Evolutionary conservation across 2,329 filamentous ascomycete species (phyloP).

Genomic region (Pestalotiopsis sp.): DNA sequence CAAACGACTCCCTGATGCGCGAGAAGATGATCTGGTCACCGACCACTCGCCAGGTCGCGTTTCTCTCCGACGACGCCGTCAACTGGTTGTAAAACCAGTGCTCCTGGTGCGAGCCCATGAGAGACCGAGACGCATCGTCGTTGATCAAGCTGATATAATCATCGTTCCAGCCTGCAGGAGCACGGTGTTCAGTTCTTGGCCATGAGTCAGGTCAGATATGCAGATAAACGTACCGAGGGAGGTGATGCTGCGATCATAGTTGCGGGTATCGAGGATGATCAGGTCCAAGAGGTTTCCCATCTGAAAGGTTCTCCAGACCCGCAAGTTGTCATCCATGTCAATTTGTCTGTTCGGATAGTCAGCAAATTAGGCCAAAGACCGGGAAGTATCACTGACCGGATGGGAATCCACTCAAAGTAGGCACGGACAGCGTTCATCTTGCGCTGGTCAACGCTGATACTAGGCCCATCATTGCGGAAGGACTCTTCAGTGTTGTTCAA

Average conservation of each 20-base stretch:
- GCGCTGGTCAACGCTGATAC: conserved; percentile 69
- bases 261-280: conserved; percentile 69
- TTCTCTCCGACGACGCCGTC: conserved; percentile 60
- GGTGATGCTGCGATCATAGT: conserved; percentile 70
- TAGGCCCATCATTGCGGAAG: conserved; percentile 56
- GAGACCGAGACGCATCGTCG: conserved; percentile 66
- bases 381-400: conserved; percentile 37
- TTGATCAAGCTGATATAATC: conserved; percentile 63
- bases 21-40: conserved; percentile 74
- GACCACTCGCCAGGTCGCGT: conserved; percentile 70
- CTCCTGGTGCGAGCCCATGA: conserved; percentile 76
- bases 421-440: conserved; percentile 75
- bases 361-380: background rate
- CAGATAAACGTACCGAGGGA: conserved; percentile 28
- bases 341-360: conserved; percentile 47
- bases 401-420: conserved; percentile 69
- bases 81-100: conserved; percentile 72
- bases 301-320: conserved; percentile 68
- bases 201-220: background rate
- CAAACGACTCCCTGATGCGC: conserved; percentile 7
- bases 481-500: conserved; percentile 59
- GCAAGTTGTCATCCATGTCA: conserved; percentile 42
- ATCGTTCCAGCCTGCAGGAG: background rate
- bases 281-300: conserved; percentile 68
- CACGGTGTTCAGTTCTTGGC: too few species aligned